Percentiles rank a stretch among this genome's conserved stretches.
These are phyloP conservation scores for Fomitopsis pinicola DNA, from an alignment of 1,284 basidiomycete species.

Conservation along the genomic window DNA sequence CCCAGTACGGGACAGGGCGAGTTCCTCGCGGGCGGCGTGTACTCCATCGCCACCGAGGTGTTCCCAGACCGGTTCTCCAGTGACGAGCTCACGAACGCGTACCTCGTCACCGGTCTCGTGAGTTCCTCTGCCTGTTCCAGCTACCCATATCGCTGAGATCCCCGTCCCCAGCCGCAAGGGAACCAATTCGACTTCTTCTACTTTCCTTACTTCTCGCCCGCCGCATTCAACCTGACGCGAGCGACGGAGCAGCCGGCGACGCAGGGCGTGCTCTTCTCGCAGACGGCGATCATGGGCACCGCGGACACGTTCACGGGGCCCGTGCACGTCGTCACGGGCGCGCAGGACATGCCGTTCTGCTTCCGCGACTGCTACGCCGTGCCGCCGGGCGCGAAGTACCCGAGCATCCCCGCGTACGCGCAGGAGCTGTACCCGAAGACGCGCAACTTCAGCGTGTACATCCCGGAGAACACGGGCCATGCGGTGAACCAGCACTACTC, in stretches of 20 bases:
- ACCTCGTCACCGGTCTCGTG: constrained; percentile 11
- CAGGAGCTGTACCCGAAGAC: constrained; percentile 12
- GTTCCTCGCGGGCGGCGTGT: constrained; percentile 9
- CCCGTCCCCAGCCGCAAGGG: constrained; percentile 3
- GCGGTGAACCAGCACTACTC: constrained; percentile 12
- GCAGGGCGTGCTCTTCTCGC: constrained; percentile 16
- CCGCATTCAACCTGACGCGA: constrained; percentile 3
- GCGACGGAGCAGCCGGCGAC: constrained; percentile 14
- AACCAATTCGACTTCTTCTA: constrained; percentile 16
- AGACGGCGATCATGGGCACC: constrained; percentile 5
- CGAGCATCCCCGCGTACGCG: constrained; percentile 9
- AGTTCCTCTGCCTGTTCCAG: neutral
- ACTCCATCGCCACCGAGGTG: constrained; percentile 10
- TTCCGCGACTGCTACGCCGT: constrained; percentile 16
- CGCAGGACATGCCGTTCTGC: constrained; percentile 16
- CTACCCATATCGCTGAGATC: neutral
- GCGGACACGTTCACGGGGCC: constrained; percentile 13
- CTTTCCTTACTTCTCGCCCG: constrained; percentile 12
- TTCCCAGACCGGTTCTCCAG: constrained; percentile 10
- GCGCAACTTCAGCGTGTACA: constrained; percentile 13
- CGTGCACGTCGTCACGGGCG: constrained; percentile 14
- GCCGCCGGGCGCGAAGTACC: constrained; percentile 5
- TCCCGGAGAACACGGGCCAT: constrained; percentile 12
- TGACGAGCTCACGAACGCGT: constrained; percentile 8
- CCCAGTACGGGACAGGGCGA: neutral